Percentiles rank a stretch among this genome's conserved stretches.
phyloP scores from a whole-genome alignment of 2,329 filamentous ascomycete species.

The Arthrobotrys sphaeroides region DNA sequence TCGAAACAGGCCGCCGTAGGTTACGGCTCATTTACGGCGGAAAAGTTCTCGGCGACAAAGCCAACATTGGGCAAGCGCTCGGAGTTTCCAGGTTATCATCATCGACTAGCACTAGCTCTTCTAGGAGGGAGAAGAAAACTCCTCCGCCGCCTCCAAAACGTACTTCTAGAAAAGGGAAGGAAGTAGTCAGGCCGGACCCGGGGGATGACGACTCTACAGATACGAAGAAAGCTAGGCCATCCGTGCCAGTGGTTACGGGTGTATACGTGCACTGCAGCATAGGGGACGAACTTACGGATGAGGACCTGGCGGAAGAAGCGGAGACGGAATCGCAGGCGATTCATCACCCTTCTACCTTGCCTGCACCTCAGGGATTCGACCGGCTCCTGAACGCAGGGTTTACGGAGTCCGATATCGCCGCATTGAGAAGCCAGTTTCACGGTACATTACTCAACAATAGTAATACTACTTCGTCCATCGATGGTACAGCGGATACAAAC shows the following conservation, averaged over 20 bases:
- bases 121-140: slow-evolving; percentile 55
- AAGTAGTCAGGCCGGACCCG: slow-evolving; percentile 65
- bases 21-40: slow-evolving; percentile 91
- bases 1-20: slow-evolving; percentile 71
- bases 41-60: slow-evolving; percentile 79
- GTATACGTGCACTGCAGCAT: slow-evolving; percentile 95
- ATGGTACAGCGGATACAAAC: slow-evolving; percentile 68
- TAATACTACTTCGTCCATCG: slow-evolving; percentile 75
- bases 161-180: slow-evolving; percentile 56
- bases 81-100: slow-evolving; percentile 71
- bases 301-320: slow-evolving; percentile 76
- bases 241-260: slow-evolving; percentile 65
- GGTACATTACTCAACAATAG: slow-evolving; percentile 71
- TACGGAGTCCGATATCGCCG: slow-evolving; percentile 80
- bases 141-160: slow-evolving; percentile 30
- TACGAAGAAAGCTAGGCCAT: slow-evolving; percentile 20
- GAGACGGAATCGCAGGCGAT: slow-evolving; percentile 58
- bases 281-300: slow-evolving; percentile 74
- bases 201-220: slow-evolving; percentile 69
- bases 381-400: slow-evolving; percentile 83
- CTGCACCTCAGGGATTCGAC: slow-evolving; percentile 83
- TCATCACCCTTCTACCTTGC: slow-evolving; percentile 62
- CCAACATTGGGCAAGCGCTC: slow-evolving; percentile 74
- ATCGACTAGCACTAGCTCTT: slow-evolving; percentile 60
- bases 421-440: slow-evolving; percentile 86